A percentile compares a stretch with the other conserved stretches of the same genome.
Conservation (phyloP, 2,329 filamentous ascomycete genomes). For the Colletotrichum destructivum region DNA sequence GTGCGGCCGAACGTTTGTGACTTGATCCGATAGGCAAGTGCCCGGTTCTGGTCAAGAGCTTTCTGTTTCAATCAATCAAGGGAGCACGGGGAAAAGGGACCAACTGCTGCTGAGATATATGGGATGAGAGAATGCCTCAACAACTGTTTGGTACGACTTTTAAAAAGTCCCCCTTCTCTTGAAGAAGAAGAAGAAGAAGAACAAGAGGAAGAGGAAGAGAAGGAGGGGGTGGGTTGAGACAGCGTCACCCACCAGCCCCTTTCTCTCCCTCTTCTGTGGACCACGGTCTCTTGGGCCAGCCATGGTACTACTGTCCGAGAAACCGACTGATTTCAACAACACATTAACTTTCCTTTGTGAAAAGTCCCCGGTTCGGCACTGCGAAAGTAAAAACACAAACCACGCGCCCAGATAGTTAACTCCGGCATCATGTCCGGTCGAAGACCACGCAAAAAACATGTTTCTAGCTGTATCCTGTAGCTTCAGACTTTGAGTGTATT, state of each 20-base stretch:
- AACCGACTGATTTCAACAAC: slow-evolving; percentile 28
- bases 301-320: slow-evolving; percentile 15
- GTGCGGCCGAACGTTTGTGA: slow-evolving; percentile 21
- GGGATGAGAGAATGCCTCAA: background rate
- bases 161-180: background rate
- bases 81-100: background rate
- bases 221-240: no score
- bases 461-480: slow-evolving; percentile 15
- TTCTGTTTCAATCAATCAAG: background rate
- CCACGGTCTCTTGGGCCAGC: background rate
- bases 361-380: slow-evolving; percentile 4
- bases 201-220: no score
- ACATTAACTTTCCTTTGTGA: background rate
- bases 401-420: slow-evolving; percentile 4
- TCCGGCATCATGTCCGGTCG: slow-evolving; percentile 20
- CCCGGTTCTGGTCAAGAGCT: background rate
- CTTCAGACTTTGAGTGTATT: slow-evolving; percentile 2
- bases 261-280: slow-evolving; percentile 8
- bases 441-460: slow-evolving; percentile 4
- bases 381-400: background rate
- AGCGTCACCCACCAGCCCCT: background rate
- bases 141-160: background rate
- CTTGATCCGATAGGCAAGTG: background rate
- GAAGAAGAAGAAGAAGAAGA: no score
- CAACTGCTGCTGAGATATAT: background rate